Conservation (phyloP, 192 early-diverging fungal species). For the Oehlia diaphana region DNA sequence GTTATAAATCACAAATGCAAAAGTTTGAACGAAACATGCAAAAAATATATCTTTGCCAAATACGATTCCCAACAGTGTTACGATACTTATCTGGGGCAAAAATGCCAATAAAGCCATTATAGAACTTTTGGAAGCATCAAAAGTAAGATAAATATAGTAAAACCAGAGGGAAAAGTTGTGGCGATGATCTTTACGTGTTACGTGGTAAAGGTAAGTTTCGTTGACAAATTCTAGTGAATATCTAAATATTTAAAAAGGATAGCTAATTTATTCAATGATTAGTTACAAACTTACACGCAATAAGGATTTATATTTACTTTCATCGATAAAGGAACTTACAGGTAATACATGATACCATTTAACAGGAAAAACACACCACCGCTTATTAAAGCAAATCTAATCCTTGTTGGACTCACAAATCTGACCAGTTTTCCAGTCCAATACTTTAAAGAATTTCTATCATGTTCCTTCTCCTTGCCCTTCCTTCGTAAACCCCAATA, state of each 20-base stretch:
- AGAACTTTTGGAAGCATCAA: constrained; percentile 48
- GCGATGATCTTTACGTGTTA: constrained; percentile 94
- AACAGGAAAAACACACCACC: constrained; percentile 62
- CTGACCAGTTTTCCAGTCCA: constrained; percentile 16
- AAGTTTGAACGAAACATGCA: constrained; percentile 91
- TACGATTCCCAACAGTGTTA: constrained; percentile 63
- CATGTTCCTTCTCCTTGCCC: constrained; percentile 27
- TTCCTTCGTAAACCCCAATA: constrained; percentile 31
- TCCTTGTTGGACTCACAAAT: constrained; percentile 57
- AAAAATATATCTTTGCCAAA: constrained; percentile 84
- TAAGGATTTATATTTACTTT: neutral
- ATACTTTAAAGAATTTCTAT: constrained; percentile 3
- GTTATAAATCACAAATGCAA: constrained; percentile 94
- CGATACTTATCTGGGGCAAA: constrained; percentile 77
- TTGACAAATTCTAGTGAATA: constrained; percentile 87
- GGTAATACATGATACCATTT: constrained; percentile 66
- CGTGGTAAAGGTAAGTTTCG: constrained; percentile 92
- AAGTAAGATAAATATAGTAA: constrained; percentile 88
- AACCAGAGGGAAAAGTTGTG: constrained; percentile 99
- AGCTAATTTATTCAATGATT: neutral
- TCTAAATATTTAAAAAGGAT: constrained; percentile 35
- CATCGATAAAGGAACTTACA: constrained; percentile 46
- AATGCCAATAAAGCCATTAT: constrained; percentile 74
- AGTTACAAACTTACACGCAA: neutral
- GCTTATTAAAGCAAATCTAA: constrained; percentile 65